phyloP scores from a whole-genome alignment of 345 rosid species.

The Pistacia vera region DNA sequence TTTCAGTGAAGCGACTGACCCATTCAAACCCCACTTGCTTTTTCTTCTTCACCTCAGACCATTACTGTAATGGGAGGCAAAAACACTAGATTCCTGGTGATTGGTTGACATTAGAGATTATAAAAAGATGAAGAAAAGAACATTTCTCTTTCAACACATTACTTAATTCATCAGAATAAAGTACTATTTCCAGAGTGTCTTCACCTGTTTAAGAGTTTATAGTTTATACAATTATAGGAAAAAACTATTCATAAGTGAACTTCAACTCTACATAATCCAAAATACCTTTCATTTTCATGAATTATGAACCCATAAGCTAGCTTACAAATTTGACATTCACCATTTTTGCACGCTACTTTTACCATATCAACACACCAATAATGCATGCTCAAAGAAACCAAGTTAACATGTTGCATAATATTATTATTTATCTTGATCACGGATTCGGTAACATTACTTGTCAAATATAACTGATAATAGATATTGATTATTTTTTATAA shows the following conservation, averaged over 20 bases:
- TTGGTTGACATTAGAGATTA: slow-evolving; percentile 36
- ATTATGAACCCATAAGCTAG: neutral
- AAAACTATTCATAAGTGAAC: neutral
- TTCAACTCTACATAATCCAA: neutral
- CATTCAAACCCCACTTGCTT: slow-evolving; percentile 39
- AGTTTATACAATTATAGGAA: neutral
- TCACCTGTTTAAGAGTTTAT: slow-evolving; percentile 9
- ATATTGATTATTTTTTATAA: too few species aligned
- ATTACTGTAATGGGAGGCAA: slow-evolving; percentile 42
- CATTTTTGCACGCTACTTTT: slow-evolving; percentile 17
- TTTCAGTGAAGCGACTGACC: slow-evolving; percentile 44
- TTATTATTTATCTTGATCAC: too few species aligned
- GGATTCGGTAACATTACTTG: too few species aligned
- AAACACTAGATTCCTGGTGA: slow-evolving; percentile 51
- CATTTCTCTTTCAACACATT: slow-evolving; percentile 11
- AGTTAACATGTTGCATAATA: too few species aligned
- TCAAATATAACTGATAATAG: too few species aligned
- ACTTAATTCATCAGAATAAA: slow-evolving; percentile 6
- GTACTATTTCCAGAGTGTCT: slow-evolving; percentile 34
- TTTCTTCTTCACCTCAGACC: slow-evolving; percentile 23
- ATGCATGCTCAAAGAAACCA: neutral
- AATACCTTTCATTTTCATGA: slow-evolving; percentile 13
- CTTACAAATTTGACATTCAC: slow-evolving; percentile 9
- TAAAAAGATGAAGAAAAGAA: slow-evolving; percentile 11
- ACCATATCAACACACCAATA: neutral